These are phyloP conservation scores for Aspergillus tubingensis DNA, from an alignment of 2,329 filamentous ascomycete species.

Conservation along the genomic window DNA sequence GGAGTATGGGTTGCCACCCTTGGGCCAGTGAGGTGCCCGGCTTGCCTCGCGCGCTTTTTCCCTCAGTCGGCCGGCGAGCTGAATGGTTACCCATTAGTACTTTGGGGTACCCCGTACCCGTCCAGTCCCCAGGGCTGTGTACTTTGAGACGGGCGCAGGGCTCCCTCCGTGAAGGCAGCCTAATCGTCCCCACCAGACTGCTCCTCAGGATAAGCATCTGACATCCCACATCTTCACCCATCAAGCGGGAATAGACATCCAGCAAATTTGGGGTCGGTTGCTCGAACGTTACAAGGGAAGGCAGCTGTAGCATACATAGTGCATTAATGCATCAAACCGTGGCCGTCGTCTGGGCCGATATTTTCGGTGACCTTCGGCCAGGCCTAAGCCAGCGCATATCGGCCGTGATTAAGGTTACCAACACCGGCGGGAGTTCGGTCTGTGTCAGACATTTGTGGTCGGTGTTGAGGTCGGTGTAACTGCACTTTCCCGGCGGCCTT, in stretches of 20 bases:
- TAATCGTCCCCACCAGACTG: not conserved
- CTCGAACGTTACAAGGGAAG: not conserved
- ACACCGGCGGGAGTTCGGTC: slow-evolving; percentile 1
- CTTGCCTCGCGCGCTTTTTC: not conserved
- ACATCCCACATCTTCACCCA: not conserved
- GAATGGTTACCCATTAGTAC: not conserved
- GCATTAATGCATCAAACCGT: not conserved
- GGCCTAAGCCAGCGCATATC: not conserved
- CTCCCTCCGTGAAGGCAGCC: not conserved
- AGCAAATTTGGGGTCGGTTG: not conserved
- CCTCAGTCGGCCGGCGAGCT: not conserved
- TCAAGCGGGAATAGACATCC: not conserved
- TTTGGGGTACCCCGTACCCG: not conserved
- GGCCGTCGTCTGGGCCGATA: not conserved
- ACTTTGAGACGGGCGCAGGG: not conserved
- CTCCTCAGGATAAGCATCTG: not conserved
- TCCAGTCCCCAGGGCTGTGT: not conserved
- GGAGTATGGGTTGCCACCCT: not conserved
- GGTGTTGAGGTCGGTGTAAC: not conserved
- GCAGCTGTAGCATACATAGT: not conserved
- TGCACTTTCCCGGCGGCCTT: not conserved
- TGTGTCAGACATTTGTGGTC: not conserved
- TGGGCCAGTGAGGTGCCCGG: not conserved
- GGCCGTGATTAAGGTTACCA: slow-evolving; percentile 1
- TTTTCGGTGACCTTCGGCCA: slow-evolving; percentile 5